Percentiles rank a stretch among this genome's conserved stretches.
Conservation (phyloP, 495 filamentous ascomycete species). For the Aspergillus mulundensis region DNA sequence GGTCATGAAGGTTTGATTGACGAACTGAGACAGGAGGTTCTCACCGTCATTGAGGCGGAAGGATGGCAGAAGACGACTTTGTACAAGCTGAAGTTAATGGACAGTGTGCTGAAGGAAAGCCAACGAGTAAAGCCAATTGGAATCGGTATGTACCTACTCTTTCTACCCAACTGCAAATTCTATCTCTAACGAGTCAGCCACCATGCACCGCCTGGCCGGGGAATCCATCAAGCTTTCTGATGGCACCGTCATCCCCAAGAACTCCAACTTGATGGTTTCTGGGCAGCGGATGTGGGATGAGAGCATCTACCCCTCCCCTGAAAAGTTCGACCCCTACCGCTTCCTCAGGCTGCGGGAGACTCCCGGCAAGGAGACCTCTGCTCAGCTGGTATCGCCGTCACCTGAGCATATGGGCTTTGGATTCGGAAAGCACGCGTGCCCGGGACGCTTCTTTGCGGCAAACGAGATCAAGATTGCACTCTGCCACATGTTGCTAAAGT, state of each 20-base stretch:
- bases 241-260: constrained; percentile 19
- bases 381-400: constrained; percentile 36
- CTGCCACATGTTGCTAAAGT: constrained; percentile 43
- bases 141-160: constrained; percentile 22
- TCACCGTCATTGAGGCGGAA: constrained; percentile 28
- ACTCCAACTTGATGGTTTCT: constrained; percentile 27
- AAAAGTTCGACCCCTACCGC: constrained; percentile 37
- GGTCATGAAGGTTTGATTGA: constrained; percentile 29
- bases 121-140: constrained; percentile 32
- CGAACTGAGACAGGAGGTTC: constrained; percentile 36
- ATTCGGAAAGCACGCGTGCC: constrained; percentile 48
- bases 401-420: constrained; percentile 40
- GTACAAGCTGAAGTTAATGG: constrained; percentile 41
- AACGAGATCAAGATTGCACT: constrained; percentile 38
- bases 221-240: constrained; percentile 22
- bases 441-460: constrained; percentile 45
- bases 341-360: constrained; percentile 33
- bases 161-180: background rate
- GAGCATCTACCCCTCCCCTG: constrained; percentile 33
- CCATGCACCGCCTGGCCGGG: constrained; percentile 36
- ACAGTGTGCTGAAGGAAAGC: constrained; percentile 44
- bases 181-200: constrained; percentile 17
- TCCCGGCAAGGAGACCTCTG: constrained; percentile 25
- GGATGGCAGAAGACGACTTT: constrained; percentile 37
- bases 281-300: constrained; percentile 26